A percentile compares a stretch with the other conserved stretches of the same genome.
phyloP scores from a whole-genome alignment of 164 flowering plant genomes.

The Aristolochia californica region DNA sequence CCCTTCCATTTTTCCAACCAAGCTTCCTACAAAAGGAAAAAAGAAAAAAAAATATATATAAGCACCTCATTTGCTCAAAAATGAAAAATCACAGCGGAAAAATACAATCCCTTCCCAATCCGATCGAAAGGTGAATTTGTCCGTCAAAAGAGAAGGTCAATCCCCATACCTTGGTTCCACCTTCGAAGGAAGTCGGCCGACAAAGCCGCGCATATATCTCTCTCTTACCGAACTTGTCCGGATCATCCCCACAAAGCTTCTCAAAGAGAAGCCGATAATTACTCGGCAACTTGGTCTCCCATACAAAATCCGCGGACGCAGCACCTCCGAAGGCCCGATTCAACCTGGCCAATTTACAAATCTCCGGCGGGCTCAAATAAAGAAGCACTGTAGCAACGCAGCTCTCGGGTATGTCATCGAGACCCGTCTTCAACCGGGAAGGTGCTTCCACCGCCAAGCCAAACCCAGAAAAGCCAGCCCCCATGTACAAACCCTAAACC shows the following conservation, averaged over 20 bases:
- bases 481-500: slow-evolving; percentile 20
- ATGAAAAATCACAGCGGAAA: no score
- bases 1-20: slow-evolving; percentile 80
- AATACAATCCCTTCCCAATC: not conserved
- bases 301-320: slow-evolving; percentile 76
- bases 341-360: slow-evolving; percentile 57
- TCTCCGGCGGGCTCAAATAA: slow-evolving; percentile 55
- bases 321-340: slow-evolving; percentile 72
- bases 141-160: not conserved
- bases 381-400: slow-evolving; percentile 53
- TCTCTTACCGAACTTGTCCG: slow-evolving; percentile 28
- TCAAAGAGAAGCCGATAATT: slow-evolving; percentile 38
- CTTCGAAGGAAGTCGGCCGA: slow-evolving; percentile 36
- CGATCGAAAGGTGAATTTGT: not conserved
- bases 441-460: not conserved
- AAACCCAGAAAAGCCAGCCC: slow-evolving; percentile 27
- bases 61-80: not conserved
- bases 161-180: slow-evolving; percentile 63
- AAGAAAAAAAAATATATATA: not conserved
- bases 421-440: slow-evolving; percentile 14
- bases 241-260: slow-evolving; percentile 27
- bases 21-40: slow-evolving; percentile 32
- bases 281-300: slow-evolving; percentile 78
- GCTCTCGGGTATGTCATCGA: slow-evolving; percentile 84
- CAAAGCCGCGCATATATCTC: slow-evolving; percentile 56